These are phyloP conservation scores for Pleomassaria siparia DNA, from an alignment of 2,329 filamentous ascomycete species.

Conservation along the genomic window DNA sequence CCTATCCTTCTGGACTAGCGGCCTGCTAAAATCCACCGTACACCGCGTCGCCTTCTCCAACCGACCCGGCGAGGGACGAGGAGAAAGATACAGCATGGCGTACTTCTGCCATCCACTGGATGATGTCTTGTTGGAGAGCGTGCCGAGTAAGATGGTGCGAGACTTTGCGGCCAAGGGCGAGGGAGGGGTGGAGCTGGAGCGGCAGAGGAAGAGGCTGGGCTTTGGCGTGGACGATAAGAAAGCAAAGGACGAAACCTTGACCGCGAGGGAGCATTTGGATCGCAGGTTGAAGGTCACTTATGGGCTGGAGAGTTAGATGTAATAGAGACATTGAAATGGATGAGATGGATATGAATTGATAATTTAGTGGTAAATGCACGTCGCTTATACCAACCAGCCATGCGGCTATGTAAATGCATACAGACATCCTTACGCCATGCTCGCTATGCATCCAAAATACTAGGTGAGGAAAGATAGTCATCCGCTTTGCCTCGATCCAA, in stretches of 20 bases:
- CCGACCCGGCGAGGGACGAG: constrained; percentile 26
- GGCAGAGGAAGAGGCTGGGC: constrained; percentile 46
- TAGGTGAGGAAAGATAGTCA: too few species aligned
- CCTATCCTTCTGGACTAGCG: constrained; percentile 86
- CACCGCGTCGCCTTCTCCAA: constrained; percentile 77
- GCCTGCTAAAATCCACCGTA: constrained; percentile 81
- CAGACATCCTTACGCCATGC: constrained; percentile 9
- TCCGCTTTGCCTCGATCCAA: neutral
- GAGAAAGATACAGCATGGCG: constrained; percentile 59
- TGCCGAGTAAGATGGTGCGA: constrained; percentile 56
- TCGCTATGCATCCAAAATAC: constrained; percentile 22
- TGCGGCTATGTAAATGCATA: constrained; percentile 3
- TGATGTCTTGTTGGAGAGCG: constrained; percentile 54
- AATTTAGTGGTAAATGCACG: too few species aligned
- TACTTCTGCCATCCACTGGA: constrained; percentile 67
- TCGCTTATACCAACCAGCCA: neutral
- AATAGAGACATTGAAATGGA: too few species aligned
- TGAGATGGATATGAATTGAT: too few species aligned
- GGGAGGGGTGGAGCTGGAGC: constrained; percentile 32
- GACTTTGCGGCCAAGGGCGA: constrained; percentile 38
- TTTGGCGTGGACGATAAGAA: constrained; percentile 42
- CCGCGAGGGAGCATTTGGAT: constrained; percentile 61
- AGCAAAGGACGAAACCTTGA: constrained; percentile 49
- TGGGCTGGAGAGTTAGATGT: constrained; percentile 40
- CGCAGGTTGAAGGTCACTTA: constrained; percentile 61